Evolutionary conservation across 768 basidiomycete genomes (phyloP).

Genomic region (Tubosaeta sp.): DNA sequence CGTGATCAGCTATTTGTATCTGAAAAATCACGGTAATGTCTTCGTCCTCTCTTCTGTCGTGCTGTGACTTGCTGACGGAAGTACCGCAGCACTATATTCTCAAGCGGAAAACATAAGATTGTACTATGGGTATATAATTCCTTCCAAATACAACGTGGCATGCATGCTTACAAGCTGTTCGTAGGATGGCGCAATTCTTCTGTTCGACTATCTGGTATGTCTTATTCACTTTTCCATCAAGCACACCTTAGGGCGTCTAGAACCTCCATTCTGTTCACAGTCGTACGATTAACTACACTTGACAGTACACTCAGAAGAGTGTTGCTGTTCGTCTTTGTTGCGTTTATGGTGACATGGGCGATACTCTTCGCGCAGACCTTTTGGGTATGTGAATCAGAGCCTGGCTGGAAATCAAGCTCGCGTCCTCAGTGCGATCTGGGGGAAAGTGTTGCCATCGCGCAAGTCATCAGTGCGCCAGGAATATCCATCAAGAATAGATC

Average conservation of each 20-base stretch:
- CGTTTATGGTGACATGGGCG: conserved; percentile 1
- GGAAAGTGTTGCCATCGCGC: too few species aligned
- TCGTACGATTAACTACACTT: conserved; percentile 4
- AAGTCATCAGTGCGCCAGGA: too few species aligned
- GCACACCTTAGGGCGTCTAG: not conserved
- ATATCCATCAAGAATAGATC: too few species aligned
- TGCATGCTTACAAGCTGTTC: not conserved
- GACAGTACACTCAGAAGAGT: not conserved
- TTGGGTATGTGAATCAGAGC: conserved; percentile 6
- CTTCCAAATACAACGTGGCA: not conserved
- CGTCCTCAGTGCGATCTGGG: too few species aligned
- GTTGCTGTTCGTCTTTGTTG: not conserved
- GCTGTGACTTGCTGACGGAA: not conserved
- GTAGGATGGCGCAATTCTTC: not conserved
- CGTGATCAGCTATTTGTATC: not conserved
- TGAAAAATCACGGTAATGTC: not conserved
- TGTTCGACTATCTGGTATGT: not conserved
- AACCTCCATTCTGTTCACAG: conserved; percentile 5
- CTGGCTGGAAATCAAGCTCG: conserved; percentile 1
- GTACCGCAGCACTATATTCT: not conserved
- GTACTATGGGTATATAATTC: not conserved
- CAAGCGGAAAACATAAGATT: not conserved
- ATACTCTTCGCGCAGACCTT: conserved; percentile 2
- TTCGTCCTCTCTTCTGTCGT: not conserved
- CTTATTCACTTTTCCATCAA: too few species aligned